Base-by-base conservation (phyloP, 148 eudicot genomes). In the Talinum fruticosum region DNA sequence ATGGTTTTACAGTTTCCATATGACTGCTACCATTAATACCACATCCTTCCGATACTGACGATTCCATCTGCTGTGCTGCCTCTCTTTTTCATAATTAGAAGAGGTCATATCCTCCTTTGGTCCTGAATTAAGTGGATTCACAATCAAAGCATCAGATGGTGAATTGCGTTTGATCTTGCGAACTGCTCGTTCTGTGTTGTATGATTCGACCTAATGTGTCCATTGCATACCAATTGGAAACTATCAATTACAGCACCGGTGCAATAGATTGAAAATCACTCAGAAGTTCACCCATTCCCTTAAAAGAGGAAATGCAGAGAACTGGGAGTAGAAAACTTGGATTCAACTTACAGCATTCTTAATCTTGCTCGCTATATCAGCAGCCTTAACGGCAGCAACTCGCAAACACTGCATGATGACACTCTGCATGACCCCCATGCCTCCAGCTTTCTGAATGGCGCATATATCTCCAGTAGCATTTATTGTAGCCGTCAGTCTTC, bases 381-480 rank as follows among this genome's bases (percentile, higher is more conserved):
- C 90, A 45, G 94, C 99, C 85, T 96, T 96, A 68, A 79, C 87
- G 51, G 89, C 83, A 82, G 99, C 97, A 85, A 85, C 86, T 77
- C 87, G 90, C 82, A 96, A 82, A 81, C 99, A 96, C 77, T 90
- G 90, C 86, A 90, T 86, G 37, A 93, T 78, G 66, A 83, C 88
- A 84, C 86, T 83, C 37, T 87, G 89, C 66, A 87, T 51, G 75
- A 96, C 82, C 78, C 92, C 99, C 23, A 76, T 90, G 73, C 93
- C 96, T 79, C 99, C 99, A 74, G 93, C 93, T 81, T 96, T 96
- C 78, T 96, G 99, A 78, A 96, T 88, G 61, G 97, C 89, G 83
- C 99, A 96, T 74, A 93, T 79, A 76, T 96, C 99, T 66, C 96
- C 97, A 84, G 87, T 91, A 67, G 91, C 81, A 79, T 96, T 96